Conservation (phyloP, 2,329 filamentous ascomycete genomes). For the Botrytis paeoniae region DNA sequence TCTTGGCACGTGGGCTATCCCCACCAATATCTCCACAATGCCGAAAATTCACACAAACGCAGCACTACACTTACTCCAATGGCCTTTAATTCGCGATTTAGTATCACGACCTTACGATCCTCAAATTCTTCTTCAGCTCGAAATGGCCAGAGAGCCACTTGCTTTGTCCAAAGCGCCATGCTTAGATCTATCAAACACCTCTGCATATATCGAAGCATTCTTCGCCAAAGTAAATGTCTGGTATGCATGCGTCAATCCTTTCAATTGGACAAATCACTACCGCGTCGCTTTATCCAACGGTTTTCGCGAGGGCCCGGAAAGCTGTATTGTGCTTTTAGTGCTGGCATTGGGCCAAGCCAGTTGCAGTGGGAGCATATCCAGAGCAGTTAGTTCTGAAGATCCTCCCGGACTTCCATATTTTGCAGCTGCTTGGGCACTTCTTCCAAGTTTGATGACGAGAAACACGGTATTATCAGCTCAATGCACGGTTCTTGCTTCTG, state of each 20-base stretch:
- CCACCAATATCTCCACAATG: constrained; percentile 76
- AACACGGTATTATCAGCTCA: constrained; percentile 77
- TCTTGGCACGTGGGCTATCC: constrained; percentile 68
- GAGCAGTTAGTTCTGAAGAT: constrained; percentile 64
- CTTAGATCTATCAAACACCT: constrained; percentile 71
- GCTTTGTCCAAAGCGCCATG: constrained; percentile 61
- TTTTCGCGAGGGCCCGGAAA: constrained; percentile 76
- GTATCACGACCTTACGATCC: constrained; percentile 76
- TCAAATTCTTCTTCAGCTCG: constrained; percentile 75
- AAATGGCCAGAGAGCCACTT: constrained; percentile 76
- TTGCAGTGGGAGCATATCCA: constrained; percentile 71
- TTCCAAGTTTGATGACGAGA: constrained; percentile 75
- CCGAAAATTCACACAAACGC: constrained; percentile 81
- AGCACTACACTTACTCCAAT: constrained; percentile 73
- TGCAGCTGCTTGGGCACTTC: constrained; percentile 72
- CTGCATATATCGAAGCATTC: constrained; percentile 73
- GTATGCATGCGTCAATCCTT: constrained; percentile 83
- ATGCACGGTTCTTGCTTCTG: constrained; percentile 75
- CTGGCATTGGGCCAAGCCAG: constrained; percentile 75
- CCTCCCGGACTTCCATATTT: constrained; percentile 77
- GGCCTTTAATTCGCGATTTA: constrained; percentile 75
- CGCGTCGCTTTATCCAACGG: constrained; percentile 70
- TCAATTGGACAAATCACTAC: constrained; percentile 75
- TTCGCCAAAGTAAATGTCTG: constrained; percentile 80
- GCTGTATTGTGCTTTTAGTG: constrained; percentile 77